Conservation (phyloP, 495 filamentous ascomycete genomes). For the Hypoxylon fragiforme region DNA sequence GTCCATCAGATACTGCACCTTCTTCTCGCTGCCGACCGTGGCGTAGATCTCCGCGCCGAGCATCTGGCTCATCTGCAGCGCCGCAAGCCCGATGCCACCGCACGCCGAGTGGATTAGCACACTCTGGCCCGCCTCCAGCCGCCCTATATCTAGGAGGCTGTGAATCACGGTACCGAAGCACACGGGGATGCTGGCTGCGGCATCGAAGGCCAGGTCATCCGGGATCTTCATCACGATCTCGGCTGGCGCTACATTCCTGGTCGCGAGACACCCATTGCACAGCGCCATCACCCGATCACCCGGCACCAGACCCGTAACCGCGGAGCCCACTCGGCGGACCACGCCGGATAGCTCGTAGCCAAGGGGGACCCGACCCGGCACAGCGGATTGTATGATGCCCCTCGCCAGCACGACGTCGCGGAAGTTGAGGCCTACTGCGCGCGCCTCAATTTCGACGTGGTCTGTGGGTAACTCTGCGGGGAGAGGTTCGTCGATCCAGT, state of each 20-base stretch:
- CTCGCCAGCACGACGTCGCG: slow-evolving; percentile 41
- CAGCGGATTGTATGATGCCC: slow-evolving; percentile 32
- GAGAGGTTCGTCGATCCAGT: slow-evolving; percentile 26
- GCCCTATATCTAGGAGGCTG: slow-evolving; percentile 43
- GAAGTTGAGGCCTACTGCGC: slow-evolving; percentile 46
- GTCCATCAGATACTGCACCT: slow-evolving; percentile 45
- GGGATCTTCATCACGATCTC: slow-evolving; percentile 46
- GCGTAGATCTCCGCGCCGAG: slow-evolving; percentile 57
- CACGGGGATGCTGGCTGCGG: slow-evolving; percentile 55
- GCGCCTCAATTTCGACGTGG: slow-evolving; percentile 47
- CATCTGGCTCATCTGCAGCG: slow-evolving; percentile 52
- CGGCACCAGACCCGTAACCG: slow-evolving; percentile 39
- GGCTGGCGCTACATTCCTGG: slow-evolving; percentile 32
- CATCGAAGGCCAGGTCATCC: slow-evolving; percentile 46
- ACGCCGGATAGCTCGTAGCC: slow-evolving; percentile 46
- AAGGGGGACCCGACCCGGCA: slow-evolving; percentile 31
- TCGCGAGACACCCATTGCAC: slow-evolving; percentile 37
- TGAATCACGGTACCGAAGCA: slow-evolving; percentile 59
- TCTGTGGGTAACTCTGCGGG: slow-evolving; percentile 2
- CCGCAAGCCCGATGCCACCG: slow-evolving; percentile 58
- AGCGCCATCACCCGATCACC: slow-evolving; percentile 49
- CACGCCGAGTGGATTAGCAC: slow-evolving; percentile 60
- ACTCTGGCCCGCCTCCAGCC: slow-evolving; percentile 47
- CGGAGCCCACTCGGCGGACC: slow-evolving; percentile 43
- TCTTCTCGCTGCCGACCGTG: slow-evolving; percentile 51